Evolutionary conservation across 106 monocot species (phyloP), one percentile per base, ranked within the genome.

Genomic region (Gastrodia elata): DNA sequence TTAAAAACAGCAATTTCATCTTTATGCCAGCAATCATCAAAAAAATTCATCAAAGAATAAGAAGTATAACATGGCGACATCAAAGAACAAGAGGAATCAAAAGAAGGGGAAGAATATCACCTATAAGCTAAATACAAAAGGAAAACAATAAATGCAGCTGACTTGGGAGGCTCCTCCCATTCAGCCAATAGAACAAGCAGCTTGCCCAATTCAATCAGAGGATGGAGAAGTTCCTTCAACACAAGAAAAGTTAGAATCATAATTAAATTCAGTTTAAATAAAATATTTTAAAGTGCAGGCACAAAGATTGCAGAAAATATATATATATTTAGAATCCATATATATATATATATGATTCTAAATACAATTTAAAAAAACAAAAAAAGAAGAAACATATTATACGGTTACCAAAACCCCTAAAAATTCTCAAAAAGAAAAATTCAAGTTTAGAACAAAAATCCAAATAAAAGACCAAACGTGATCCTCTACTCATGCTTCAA

Each of bases 121-220:
- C 84, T 84, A 73, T 77, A 67, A 69, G 82, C 49, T 26, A 74
- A 11, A 70, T 82, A 80, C 13, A 80, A 49, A 39, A 75, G 70
- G 8, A 85, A 44, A 44, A 56, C 61, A 56, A 88, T 61, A 79
- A 82, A 88, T 18, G 71, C 58, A 26, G 77, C 22, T 28, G 88
- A 88, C 72, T 78, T 82, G 16, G 82, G 69, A 76, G 80, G 80
- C 79, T 88, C 78, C 37, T 85, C 88, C 88, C 88, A 88, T 69
- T 80, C 64, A 36, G 78, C 65, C 42, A 88, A 67, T 69, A 77
- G 73, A 57, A 27, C 40, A 76, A 85, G 56, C 22, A 71, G 65
- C 59, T 78, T 80, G 69, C 39, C 64, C 4, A 42, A 74, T 49
- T 85, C 72, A 27, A 85, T 59, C 25, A 88, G 55, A n/a, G 88